A percentile compares a stretch with the other conserved stretches of the same genome.
Conservation (phyloP, 441 rosid species). For the Mallotus repandus region DNA sequence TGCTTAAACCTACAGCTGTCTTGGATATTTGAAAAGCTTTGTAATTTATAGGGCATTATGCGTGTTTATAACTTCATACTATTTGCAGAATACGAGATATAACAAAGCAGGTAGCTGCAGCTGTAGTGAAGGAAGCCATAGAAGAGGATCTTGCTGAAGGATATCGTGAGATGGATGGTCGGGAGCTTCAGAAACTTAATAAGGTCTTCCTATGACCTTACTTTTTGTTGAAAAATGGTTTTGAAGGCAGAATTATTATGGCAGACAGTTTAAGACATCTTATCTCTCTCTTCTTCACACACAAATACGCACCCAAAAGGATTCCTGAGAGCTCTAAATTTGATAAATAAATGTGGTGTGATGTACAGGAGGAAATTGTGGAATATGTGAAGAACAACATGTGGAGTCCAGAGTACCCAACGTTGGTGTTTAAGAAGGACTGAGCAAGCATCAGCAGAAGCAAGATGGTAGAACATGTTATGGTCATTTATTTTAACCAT, state of each 20-base stretch:
- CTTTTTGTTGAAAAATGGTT: neutral
- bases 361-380: conserved; percentile 63
- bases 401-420: conserved; percentile 91
- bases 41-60: neutral
- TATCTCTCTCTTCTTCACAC: neutral
- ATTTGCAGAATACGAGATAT: conserved; percentile 84
- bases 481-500: neutral
- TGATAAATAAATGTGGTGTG: conserved; percentile 10
- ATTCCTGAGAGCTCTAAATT: neutral
- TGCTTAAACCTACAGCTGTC: neutral
- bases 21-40: neutral
- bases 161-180: conserved; percentile 77
- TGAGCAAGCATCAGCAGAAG: conserved; percentile 14
- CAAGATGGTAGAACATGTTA: too few species aligned
- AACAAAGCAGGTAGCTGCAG: conserved; percentile 87
- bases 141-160: conserved; percentile 84
- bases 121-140: conserved; percentile 89
- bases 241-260: neutral
- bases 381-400: conserved; percentile 70
- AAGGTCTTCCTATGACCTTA: conserved; percentile 40
- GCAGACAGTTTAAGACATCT: neutral
- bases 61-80: conserved; percentile 2
- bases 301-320: too few species aligned
- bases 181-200: conserved; percentile 61
- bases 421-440: conserved; percentile 63